These are phyloP conservation scores for Solanum corneliomulleri DNA, from an alignment of 257 asterid genomes.

Conservation along the genomic window DNA sequence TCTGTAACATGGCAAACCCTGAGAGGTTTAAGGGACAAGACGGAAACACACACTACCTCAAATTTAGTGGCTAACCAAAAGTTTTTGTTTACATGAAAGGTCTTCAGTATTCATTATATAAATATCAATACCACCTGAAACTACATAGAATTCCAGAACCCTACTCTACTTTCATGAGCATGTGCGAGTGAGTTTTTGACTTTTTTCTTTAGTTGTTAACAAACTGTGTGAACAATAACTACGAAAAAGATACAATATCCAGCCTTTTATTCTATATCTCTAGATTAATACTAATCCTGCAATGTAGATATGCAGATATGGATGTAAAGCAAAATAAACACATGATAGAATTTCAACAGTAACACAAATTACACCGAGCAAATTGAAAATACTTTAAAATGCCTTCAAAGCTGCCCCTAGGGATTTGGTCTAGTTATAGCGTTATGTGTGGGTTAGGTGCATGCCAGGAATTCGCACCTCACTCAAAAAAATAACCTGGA, in stretches of 20 bases:
- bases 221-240: neutral
- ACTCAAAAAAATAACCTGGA: neutral
- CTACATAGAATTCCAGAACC: neutral
- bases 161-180: neutral
- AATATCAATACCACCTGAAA: neutral
- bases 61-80: neutral
- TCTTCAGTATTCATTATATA: neutral
- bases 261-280: neutral
- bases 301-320: neutral
- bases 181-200: neutral
- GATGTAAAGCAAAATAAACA: neutral
- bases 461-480: neutral
- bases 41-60: neutral
- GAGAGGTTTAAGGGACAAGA: neutral
- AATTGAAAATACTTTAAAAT: neutral
- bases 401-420: neutral
- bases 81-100: neutral
- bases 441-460: neutral
- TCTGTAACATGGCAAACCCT: neutral
- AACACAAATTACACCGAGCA: neutral
- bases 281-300: neutral
- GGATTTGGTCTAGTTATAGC: neutral
- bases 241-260: neutral
- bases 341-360: neutral
- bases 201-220: neutral